Evolutionary conservation across 2,329 filamentous ascomycete species (phyloP).

Genomic region (Clarireedia hainanense): DNA sequence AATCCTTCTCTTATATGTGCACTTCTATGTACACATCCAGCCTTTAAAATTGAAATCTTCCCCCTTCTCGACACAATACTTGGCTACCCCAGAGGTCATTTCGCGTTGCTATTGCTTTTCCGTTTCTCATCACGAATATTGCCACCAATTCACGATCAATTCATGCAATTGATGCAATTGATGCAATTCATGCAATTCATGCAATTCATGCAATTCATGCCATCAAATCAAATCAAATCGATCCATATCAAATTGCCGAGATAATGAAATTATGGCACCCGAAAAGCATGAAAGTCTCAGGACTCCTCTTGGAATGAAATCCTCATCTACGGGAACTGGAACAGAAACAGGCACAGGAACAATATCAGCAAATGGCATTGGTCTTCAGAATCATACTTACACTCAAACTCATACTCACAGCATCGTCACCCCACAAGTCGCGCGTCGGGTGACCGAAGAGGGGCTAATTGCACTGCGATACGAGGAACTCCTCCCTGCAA

Average conservation of each 20-base stretch:
- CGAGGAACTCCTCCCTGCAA: constrained; percentile 50
- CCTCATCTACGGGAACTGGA: neutral
- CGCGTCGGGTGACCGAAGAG: constrained; percentile 13
- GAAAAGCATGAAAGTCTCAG: constrained; percentile 6
- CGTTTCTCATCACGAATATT: neutral
- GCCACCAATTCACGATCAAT: no score
- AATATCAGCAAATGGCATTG: no score
- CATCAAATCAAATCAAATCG: neutral
- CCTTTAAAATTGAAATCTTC: neutral
- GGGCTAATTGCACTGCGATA: constrained; percentile 48
- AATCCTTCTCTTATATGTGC: neutral
- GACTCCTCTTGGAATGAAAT: neutral
- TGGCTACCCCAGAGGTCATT: neutral
- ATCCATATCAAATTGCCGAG: neutral
- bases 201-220: neutral
- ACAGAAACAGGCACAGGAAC: no score
- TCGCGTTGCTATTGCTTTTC: neutral
- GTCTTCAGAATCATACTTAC: no score
- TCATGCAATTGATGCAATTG: neutral
- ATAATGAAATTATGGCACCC: constrained; percentile 6
- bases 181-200: no score
- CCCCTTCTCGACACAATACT: neutral
- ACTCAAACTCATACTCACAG: neutral
- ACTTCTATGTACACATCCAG: no score
- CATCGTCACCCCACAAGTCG: constrained; percentile 1